Evolutionary conservation across 768 basidiomycete species (phyloP), one percentile per base, ranked within the genome.

Genomic region (Calocybe cyanea): DNA sequence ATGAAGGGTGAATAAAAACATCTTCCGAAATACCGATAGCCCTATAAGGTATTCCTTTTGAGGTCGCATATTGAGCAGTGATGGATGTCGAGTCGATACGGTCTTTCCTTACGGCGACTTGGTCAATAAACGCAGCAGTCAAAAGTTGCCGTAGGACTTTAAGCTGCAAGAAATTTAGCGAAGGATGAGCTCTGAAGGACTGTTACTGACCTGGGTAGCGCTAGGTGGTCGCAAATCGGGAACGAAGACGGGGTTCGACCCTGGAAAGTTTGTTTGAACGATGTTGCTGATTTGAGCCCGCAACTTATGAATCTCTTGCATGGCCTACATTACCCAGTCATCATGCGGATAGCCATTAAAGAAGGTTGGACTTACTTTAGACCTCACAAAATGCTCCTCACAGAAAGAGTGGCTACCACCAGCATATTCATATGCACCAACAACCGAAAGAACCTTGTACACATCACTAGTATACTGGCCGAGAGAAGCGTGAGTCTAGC

Each of bases 251-350:
- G 78, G 67, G 43, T 84, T 73, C 4, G 73, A 63, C 3, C 75
- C 78, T 2, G 85, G 78, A 52, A 93, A 90, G 58, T 87, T 87
- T n/a, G 76, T 69, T 45, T 76, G 74, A 4, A 95, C 88, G 36
- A 98, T 93, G 46, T 77, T 79, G 56, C 80, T 87, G 46, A 99
- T 85, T 58, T 99, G 96, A 0, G 81, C 76, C 28, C 93, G 81
- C 4, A 99, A 74, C 61, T 98, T 97, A 64, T 94, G 96, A 28
- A 96, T 95, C 68, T 99, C 96, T 66, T 96, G 90, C 94, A 99
- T 98, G 0, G 92, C 90, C 94, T 97, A 34, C 15, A 44, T 9
- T 33, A 21, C 34, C 41, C 2, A 40, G 20, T 32, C 17, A 23
- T n/a, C 36, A 38, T 35, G 24, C 3, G 23, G 8, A 23, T n/a